phyloP scores from a whole-genome alignment of 2,329 filamentous ascomycete genomes.

The Ophiostoma australiae region DNA sequence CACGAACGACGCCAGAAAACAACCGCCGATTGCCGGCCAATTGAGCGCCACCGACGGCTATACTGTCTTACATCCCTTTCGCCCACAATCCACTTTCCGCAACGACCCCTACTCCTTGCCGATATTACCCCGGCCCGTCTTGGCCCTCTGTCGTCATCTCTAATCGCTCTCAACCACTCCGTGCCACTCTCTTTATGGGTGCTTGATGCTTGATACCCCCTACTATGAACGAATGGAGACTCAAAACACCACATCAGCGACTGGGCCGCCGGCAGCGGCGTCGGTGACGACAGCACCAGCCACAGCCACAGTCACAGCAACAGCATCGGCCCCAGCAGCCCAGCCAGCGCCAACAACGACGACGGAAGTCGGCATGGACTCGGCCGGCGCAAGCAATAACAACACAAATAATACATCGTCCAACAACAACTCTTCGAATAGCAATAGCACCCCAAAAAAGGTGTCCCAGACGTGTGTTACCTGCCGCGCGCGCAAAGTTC shows the following conservation, averaged over 20 bases:
- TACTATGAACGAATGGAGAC: conserved; percentile 17
- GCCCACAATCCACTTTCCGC: background rate
- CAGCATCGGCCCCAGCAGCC: background rate
- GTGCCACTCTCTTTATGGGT: background rate
- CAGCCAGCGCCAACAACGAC: background rate
- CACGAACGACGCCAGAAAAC: background rate
- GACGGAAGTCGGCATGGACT: background rate
- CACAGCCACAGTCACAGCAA: background rate
- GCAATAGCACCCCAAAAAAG: conserved; percentile 33
- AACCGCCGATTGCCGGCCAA: background rate
- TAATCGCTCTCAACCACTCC: background rate
- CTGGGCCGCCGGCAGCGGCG: conserved; percentile 10
- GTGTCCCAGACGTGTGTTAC: conserved; percentile 49
- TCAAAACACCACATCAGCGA: conserved; percentile 14
- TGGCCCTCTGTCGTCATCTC: background rate
- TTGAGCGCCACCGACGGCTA: background rate
- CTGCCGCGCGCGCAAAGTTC: conserved; percentile 53
- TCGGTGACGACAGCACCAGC: background rate
- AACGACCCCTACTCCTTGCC: background rate
- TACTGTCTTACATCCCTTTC: background rate
- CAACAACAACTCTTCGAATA: background rate
- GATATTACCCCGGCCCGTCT: background rate
- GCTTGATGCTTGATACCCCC: background rate
- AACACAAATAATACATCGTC: background rate
- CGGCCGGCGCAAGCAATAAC: background rate